Conservation (phyloP, 345 rosid species). For the Eucalyptus erythrocorys region DNA sequence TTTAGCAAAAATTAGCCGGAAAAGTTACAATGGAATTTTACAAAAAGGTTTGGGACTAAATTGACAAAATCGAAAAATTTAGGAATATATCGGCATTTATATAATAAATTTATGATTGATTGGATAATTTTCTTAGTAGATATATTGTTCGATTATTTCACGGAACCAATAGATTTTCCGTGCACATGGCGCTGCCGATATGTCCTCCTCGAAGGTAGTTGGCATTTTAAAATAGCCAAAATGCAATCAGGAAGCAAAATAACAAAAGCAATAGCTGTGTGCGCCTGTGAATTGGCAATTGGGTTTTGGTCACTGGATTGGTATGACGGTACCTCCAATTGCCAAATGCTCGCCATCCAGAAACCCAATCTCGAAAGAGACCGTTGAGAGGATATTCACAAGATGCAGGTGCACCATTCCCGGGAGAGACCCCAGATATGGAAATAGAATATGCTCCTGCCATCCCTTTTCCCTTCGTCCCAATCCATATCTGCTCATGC, state of each 20-base stretch:
- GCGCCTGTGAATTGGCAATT: neutral
- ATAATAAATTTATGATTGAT: accelerated
- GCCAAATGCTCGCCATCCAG: neutral
- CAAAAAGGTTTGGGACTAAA: accelerated
- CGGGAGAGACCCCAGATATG: neutral
- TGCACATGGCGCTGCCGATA: neutral
- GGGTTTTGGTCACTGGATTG: neutral
- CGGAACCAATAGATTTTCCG: neutral
- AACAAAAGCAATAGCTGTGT: neutral
- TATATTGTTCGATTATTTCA: neutral
- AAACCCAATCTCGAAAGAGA: neutral
- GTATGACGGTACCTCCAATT: neutral
- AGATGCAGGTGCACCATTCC: neutral
- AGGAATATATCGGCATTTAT: accelerated
- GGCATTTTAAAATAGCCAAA: neutral
- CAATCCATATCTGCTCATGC: neutral
- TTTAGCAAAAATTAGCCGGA: accelerated
- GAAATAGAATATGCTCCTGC: neutral
- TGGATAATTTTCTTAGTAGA: accelerated
- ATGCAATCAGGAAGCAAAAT: neutral
- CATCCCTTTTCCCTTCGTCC: neutral
- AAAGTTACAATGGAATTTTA: accelerated
- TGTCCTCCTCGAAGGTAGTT: neutral
- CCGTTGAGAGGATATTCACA: neutral
- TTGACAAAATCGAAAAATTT: neutral